Base-by-base conservation (phyloP, 345 rosid genomes). In the Angophora floribunda region DNA sequence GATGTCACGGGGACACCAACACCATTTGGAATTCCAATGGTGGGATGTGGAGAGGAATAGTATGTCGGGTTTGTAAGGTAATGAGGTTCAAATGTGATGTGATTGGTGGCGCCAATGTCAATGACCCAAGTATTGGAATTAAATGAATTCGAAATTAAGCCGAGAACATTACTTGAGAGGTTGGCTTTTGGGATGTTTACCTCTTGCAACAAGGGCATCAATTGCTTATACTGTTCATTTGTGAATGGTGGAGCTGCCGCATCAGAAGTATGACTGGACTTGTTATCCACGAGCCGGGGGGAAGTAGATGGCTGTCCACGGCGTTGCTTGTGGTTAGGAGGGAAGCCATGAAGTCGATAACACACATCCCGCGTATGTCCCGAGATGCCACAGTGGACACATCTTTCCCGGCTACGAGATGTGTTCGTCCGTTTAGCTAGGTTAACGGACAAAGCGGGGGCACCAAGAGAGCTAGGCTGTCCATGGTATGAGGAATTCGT, bases 321-420 rank as follows among this genome's bases (percentile, higher is more conserved):
- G 15, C 0, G 9, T 36, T 63, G 7, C 17, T n/a, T 63, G 17
- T n/a, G 19, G 0, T n/a, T n/a, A 5, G 41, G 75, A 63, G 19
- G 75, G 7, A 63, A 63, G 36, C 41, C 19, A 7, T 63, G 75
- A 63, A 63, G 41, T 63, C 75, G 30, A n/a, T 3, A 63, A n/a
- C 75, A 63, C 5, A 63, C 9, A 3, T n/a, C 75, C 2, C 0
- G 0, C n/a, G 7, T 63, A n/a, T 63, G 32, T 63, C 75, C 2
- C 14, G 8, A 19, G 75, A n/a, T 63, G 41, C 75, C 41, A 63
- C 4, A 2, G 1, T 63, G 75, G 41, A n/a, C 17, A 1, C 75
- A 63, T 63, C 19, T n/a, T 13, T 63, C 41, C 75, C 2, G 2
- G 9, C 19, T 2, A 0, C 1, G 41, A 5, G 75, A 63, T 0